Conservation (phyloP, 805 yeast species). For the Nakazawaea peltata region DNA sequence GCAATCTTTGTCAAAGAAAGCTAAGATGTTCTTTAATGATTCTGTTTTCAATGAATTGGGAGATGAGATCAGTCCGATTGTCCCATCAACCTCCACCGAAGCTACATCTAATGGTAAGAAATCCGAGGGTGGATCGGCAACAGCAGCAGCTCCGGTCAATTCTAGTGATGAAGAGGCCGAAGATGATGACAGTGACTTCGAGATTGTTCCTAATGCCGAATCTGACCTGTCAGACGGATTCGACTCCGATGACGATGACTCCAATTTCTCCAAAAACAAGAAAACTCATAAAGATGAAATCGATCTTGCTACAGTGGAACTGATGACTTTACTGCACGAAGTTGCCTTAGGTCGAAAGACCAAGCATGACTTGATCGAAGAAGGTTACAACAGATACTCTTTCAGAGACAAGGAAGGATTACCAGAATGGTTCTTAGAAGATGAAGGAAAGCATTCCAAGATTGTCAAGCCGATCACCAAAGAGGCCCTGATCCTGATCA, state of each 20-base stretch:
- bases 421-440: slow-evolving; percentile 97
- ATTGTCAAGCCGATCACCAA: slow-evolving; percentile 88
- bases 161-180: slow-evolving; percentile 28
- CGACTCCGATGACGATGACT: slow-evolving; percentile 44
- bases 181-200: slow-evolving; percentile 34
- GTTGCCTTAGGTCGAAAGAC: slow-evolving; percentile 83
- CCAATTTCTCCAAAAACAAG: slow-evolving; percentile 35
- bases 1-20: slow-evolving; percentile 39
- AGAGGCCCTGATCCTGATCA: slow-evolving; percentile 77
- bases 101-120: neutral
- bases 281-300: slow-evolving; percentile 53
- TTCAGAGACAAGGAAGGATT: slow-evolving; percentile 86
- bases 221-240: slow-evolving; percentile 28
- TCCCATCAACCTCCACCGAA: neutral
- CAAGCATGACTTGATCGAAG: slow-evolving; percentile 81
- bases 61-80: slow-evolving; percentile 23
- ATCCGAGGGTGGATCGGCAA: neutral
- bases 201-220: slow-evolving; percentile 26
- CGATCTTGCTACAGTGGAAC: slow-evolving; percentile 87
- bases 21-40: slow-evolving; percentile 37
- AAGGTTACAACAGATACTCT: slow-evolving; percentile 86
- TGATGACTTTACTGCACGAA: slow-evolving; percentile 97
- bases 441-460: slow-evolving; percentile 81
- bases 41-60: slow-evolving; percentile 41
- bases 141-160: slow-evolving; percentile 18